Percentiles rank a stretch among this genome's conserved stretches.
phyloP scores from a whole-genome alignment of 2,329 filamentous ascomycete species.

The Trichoderma citrinoviride region DNA sequence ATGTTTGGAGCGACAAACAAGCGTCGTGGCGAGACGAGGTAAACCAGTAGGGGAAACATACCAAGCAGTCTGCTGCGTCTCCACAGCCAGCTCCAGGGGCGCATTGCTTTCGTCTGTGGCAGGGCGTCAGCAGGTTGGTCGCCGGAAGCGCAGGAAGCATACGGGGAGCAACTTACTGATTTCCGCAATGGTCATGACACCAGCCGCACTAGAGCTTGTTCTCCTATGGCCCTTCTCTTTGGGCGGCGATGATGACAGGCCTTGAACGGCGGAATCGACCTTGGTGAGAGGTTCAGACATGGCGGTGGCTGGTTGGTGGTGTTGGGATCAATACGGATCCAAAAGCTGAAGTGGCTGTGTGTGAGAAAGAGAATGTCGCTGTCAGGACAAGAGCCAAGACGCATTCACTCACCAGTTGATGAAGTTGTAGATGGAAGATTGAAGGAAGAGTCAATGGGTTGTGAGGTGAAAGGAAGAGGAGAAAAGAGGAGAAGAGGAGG shows the following conservation, averaged over 20 bases:
- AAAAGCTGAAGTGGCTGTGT: background rate
- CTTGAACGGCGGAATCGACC: slow-evolving; percentile 88
- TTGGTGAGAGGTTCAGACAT: slow-evolving; percentile 66
- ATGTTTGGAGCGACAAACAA: background rate
- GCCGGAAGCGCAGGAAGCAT: background rate
- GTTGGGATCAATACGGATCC: slow-evolving; percentile 12
- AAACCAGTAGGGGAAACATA: slow-evolving; percentile 38
- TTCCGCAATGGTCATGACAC: slow-evolving; percentile 73
- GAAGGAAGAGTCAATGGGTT: slow-evolving; percentile 24
- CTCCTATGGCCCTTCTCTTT: slow-evolving; percentile 67
- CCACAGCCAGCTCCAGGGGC: slow-evolving; percentile 69
- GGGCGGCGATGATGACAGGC: slow-evolving; percentile 65
- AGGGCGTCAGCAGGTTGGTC: background rate
- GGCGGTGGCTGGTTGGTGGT: slow-evolving; percentile 26
- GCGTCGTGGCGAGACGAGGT: background rate
- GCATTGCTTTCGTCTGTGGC: slow-evolving; percentile 67
- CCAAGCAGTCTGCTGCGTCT: slow-evolving; percentile 88
- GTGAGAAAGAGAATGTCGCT: background rate
- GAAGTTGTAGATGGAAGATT: background rate
- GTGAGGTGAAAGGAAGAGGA: slow-evolving; percentile 25
- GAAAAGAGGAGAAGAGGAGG: slow-evolving; percentile 27
- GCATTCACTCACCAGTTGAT: slow-evolving; percentile 2
- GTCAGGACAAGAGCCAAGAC: background rate
- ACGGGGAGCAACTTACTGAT: slow-evolving; percentile 61
- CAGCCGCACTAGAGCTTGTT: slow-evolving; percentile 68